phyloP scores from a whole-genome alignment of 306 rosid genomes.

The Biancaea sappan region DNA sequence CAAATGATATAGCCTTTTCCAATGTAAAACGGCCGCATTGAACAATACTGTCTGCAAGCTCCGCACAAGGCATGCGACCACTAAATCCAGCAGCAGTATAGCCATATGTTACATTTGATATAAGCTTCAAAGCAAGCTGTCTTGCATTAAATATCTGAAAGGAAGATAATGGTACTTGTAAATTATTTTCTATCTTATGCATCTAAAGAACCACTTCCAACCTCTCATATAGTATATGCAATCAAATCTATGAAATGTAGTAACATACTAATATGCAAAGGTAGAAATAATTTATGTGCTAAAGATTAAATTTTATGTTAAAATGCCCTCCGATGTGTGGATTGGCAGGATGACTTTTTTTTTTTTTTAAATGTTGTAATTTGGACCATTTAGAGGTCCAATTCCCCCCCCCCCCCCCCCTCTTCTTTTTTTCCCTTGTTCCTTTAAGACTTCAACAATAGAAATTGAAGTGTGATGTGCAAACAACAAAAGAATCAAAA shows the following conservation, averaged over 20 bases:
- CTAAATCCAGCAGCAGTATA: constrained; percentile 99
- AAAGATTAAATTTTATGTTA: neutral
- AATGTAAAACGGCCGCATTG: constrained; percentile 91
- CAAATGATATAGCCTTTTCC: constrained; percentile 84
- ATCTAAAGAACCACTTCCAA: constrained; percentile 30
- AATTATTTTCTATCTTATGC: constrained; percentile 22
- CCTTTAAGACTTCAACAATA: too few relatives aligned
- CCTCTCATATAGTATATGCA: constrained; percentile 14
- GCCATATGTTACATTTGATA: constrained; percentile 93
- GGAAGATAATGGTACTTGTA: constrained; percentile 31
- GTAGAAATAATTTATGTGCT: neutral
- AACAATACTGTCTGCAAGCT: constrained; percentile 96
- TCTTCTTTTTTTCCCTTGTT: too few relatives aligned
- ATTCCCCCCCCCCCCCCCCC: too few relatives aligned
- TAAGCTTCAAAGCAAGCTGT: constrained; percentile 94
- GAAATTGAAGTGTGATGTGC: too few relatives aligned
- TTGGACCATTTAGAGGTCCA: too few relatives aligned
- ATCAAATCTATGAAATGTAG: constrained; percentile 24
- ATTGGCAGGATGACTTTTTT: too few relatives aligned
- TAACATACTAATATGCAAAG: neutral
- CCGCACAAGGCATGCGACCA: constrained; percentile 99
- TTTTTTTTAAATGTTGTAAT: too few relatives aligned
- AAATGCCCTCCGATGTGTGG: too few relatives aligned
- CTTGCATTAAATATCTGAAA: constrained; percentile 87
- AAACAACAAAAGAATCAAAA: too few relatives aligned